A percentile compares a stretch with the other conserved stretches of the same genome.
Conservation (phyloP, 2,329 filamentous ascomycete species). For the Colletotrichum tamarilloi region DNA sequence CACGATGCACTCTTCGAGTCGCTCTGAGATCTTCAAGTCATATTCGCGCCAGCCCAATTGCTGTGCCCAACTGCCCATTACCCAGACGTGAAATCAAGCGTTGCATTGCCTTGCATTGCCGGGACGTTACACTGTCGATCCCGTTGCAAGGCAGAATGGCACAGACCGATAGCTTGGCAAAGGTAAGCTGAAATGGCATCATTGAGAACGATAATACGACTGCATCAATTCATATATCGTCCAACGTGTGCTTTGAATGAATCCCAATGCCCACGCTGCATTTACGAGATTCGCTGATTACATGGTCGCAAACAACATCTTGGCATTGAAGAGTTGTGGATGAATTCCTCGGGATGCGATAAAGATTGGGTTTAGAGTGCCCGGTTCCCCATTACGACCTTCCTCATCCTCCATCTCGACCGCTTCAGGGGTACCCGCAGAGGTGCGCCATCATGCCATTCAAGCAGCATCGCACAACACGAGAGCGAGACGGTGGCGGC, state of each 20-base stretch:
- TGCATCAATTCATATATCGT: background rate
- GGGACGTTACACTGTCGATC: background rate
- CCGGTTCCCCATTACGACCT: constrained; percentile 9
- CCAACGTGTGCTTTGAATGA: background rate
- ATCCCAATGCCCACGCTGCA: background rate
- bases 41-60: background rate
- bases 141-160: background rate
- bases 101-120: background rate
- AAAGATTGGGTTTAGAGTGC: constrained; percentile 18
- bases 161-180: background rate
- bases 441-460: constrained; percentile 1
- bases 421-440: constrained; percentile 1
- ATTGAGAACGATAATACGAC: background rate
- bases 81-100: background rate
- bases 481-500: background rate
- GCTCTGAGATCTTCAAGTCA: background rate
- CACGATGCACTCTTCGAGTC: too few species aligned
- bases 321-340: background rate
- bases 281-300: background rate
- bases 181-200: background rate
- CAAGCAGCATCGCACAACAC: background rate
- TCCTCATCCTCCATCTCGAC: constrained; percentile 14
- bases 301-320: background rate
- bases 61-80: background rate
- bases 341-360: background rate